Evolutionary conservation across 306 rosid genomes (phyloP).

Genomic region (Prunus dulcis): DNA sequence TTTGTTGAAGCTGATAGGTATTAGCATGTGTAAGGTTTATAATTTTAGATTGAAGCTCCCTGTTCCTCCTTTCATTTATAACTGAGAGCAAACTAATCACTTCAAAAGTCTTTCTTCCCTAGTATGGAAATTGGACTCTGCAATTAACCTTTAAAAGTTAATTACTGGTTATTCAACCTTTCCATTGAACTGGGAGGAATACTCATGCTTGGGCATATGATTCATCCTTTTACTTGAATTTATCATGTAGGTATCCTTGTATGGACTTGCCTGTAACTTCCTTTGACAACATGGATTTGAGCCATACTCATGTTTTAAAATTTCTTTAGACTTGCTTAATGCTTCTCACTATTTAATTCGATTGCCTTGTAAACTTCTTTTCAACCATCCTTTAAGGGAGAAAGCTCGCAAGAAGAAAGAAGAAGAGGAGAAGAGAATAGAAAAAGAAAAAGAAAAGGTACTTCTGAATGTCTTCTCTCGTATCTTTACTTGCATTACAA

Average conservation of each 20-base stretch:
- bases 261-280: too few relatives aligned
- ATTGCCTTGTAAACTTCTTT: constrained; percentile 12
- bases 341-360: constrained; percentile 5
- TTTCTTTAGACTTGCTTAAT: constrained; percentile 7
- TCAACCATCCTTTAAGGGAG: constrained; percentile 56
- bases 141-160: not conserved
- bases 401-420: constrained; percentile 98
- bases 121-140: not conserved
- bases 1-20: not conserved
- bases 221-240: not conserved
- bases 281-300: not conserved
- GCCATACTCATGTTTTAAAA: constrained; percentile 4
- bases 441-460: constrained; percentile 93
- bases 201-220: not conserved
- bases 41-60: not conserved
- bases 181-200: not conserved
- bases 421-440: constrained; percentile 83
- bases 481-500: constrained; percentile 3
- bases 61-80: not conserved
- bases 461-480: constrained; percentile 14
- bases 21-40: not conserved
- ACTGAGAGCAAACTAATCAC: constrained; percentile 1
- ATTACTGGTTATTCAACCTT: not conserved
- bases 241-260: not conserved
- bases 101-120: not conserved